Evolutionary conservation across 495 filamentous ascomycete species (phyloP), one percentile per base, ranked within the genome.

Genomic region (Penicillium lividum): DNA sequence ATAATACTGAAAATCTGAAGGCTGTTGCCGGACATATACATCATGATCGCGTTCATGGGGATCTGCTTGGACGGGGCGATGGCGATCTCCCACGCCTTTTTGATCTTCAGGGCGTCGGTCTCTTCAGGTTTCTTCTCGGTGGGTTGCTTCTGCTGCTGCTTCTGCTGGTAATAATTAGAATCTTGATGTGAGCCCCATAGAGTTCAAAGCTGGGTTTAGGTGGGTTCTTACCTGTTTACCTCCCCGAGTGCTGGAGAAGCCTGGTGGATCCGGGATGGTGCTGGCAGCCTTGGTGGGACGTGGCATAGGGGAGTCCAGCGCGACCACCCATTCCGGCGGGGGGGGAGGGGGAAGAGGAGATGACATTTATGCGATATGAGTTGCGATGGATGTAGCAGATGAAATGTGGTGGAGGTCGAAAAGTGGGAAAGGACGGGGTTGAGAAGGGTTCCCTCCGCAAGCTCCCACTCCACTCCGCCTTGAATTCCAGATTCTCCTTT

Each of bases 21-120:
- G 56, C 89, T 91, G 77, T 97, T 98, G 67, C 94, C 94, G 57
- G 94, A 96, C 95, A 99, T 98, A 82, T 99, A 99, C 93, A 98
- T 98, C 88, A 97, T 96, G 75, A 99, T 92, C 46, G 85, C 92
- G 57, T 95, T 97, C 94, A 98, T 98, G 51, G 94, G 94, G 45
- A 99, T 81, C 68, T 88, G 86, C 77, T 99, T 99, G 51, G 92
- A 88, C 2, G 94, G 94, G 4, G 89, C 95, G 36, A 99, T 83
- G 33, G 94, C 95, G 22, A 99, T 83, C 75, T 99, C 94, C 95
- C 95, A 99, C 1, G 94, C 93, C 70, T 99, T 99, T 76, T 98
- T 99, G 61, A 98, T 73, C 78, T 98, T 97, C 53, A 99, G 79
- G 42, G 86, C 89, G 72, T 98, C 94, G 77, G 91, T 97, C 73